phyloP scores from a whole-genome alignment of 2,329 filamentous ascomycete species.

The Hypoxylon sp. region DNA sequence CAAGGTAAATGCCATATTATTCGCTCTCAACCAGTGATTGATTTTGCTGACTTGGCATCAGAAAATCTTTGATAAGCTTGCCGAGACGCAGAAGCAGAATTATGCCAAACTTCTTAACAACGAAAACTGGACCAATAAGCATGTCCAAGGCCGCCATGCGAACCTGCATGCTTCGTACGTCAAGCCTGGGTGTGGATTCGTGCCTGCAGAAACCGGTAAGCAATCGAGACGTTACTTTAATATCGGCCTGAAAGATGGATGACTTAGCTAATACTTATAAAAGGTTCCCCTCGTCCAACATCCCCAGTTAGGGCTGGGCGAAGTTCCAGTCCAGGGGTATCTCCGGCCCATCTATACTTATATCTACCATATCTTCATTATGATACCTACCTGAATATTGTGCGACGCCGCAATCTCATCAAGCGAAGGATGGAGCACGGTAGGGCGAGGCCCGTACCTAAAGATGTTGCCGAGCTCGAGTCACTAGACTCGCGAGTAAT shows the following conservation, averaged over 20 bases:
- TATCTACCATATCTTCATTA: slow-evolving; percentile 75
- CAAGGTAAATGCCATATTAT: slow-evolving; percentile 59
- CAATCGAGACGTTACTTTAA: slow-evolving; percentile 22
- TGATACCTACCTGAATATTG: slow-evolving; percentile 72
- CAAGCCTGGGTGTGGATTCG: slow-evolving; percentile 65
- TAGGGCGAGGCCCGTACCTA: slow-evolving; percentile 69
- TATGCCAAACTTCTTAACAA: slow-evolving; percentile 61
- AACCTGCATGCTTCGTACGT: slow-evolving; percentile 67
- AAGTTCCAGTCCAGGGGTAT: slow-evolving; percentile 46
- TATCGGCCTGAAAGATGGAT: neutral
- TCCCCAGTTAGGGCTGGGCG: slow-evolving; percentile 50
- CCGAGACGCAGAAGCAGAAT: slow-evolving; percentile 61
- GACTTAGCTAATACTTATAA: neutral
- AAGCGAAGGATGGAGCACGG: slow-evolving; percentile 67
- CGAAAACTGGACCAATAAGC: slow-evolving; percentile 65
- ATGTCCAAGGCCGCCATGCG: slow-evolving; percentile 64
- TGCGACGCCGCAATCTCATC: slow-evolving; percentile 70
- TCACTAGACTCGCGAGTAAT: slow-evolving; percentile 72
- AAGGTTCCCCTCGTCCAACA: slow-evolving; percentile 58
- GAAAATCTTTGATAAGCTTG: slow-evolving; percentile 60
- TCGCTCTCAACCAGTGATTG: slow-evolving; percentile 41
- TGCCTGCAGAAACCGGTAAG: slow-evolving; percentile 57
- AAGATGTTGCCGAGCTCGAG: slow-evolving; percentile 66
- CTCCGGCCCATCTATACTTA: slow-evolving; percentile 61
- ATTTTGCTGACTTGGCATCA: slow-evolving; percentile 47